A percentile compares a stretch with the other conserved stretches of the same genome.
These are phyloP conservation scores for Fusarium equiseti DNA, from an alignment of 2,329 filamentous ascomycete genomes.

Conservation along the genomic window DNA sequence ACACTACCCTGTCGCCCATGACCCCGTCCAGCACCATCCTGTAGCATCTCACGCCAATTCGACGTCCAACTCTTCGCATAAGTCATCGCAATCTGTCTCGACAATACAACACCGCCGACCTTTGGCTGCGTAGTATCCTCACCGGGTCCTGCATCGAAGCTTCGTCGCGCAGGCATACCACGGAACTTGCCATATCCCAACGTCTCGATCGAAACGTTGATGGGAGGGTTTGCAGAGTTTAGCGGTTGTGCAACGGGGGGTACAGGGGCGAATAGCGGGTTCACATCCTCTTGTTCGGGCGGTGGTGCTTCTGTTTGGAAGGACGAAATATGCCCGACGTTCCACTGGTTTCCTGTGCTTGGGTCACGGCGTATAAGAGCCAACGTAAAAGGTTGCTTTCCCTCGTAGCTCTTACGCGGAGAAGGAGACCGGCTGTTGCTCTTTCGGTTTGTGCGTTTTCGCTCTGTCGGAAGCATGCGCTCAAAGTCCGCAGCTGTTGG, in stretches of 20 bases:
- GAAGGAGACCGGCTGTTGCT: conserved; percentile 51
- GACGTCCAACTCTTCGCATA: conserved; percentile 65
- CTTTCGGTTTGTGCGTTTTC: conserved; percentile 5
- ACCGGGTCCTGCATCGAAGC: conserved; percentile 49
- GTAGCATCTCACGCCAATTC: conserved; percentile 58
- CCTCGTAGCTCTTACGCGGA: conserved; percentile 51
- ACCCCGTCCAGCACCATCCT: conserved; percentile 41
- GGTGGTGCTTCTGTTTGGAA: conserved; percentile 59
- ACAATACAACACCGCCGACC: conserved; percentile 56
- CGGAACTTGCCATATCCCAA: conserved; percentile 70
- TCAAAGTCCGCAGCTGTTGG: conserved; percentile 24
- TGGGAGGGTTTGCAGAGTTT: conserved; percentile 53
- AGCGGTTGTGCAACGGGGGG: conserved; percentile 38
- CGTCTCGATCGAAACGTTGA: conserved; percentile 66
- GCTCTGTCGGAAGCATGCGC: conserved; percentile 17
- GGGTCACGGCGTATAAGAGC: conserved; percentile 81
- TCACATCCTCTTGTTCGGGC: conserved; percentile 40
- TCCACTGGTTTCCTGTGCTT: conserved; percentile 77
- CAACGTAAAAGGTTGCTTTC: conserved; percentile 63
- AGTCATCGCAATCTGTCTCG: conserved; percentile 68
- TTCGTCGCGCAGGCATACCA: conserved; percentile 58
- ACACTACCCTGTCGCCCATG: conserved; percentile 50
- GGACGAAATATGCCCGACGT: conserved; percentile 74
- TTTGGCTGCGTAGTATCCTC: conserved; percentile 24
- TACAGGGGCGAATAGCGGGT: conserved; percentile 41